These are phyloP conservation scores for Solanum chilense DNA, from an alignment of 257 asterid genomes.

Conservation along the genomic window DNA sequence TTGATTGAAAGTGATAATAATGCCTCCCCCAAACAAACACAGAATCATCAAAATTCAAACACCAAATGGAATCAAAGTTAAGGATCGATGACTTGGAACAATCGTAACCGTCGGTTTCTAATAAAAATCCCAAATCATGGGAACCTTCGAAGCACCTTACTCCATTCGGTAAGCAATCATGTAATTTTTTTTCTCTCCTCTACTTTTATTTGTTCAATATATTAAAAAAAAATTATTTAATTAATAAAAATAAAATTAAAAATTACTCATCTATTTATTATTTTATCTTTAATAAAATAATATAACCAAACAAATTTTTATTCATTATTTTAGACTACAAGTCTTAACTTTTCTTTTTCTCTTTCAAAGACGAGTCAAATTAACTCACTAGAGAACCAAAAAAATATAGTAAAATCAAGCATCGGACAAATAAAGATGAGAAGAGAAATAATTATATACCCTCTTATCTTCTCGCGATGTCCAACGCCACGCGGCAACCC, in stretches of 20 bases:
- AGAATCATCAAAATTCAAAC: neutral
- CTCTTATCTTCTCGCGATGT: neutral
- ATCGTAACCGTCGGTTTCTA: neutral
- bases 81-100: neutral
- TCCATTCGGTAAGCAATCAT: neutral
- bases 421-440: neutral
- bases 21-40: neutral
- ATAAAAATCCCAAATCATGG: neutral
- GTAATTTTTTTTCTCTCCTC: neutral
- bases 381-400: too few species aligned
- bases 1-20: neutral
- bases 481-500: slow-evolving; percentile 31
- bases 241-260: rapidly evolving
- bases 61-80: neutral
- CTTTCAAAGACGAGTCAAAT: too few species aligned
- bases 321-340: rapidly evolving
- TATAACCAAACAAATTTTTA: rapidly evolving
- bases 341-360: too few species aligned
- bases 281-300: rapidly evolving
- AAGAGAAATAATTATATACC: neutral
- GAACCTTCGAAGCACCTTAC: neutral
- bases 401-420: too few species aligned
- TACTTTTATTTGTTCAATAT: too few species aligned
- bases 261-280: neutral
- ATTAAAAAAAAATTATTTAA: too few species aligned